phyloP scores from a whole-genome alignment of 352 stramenopile genomes.

The Globisporangium sylvaticum region DNA sequence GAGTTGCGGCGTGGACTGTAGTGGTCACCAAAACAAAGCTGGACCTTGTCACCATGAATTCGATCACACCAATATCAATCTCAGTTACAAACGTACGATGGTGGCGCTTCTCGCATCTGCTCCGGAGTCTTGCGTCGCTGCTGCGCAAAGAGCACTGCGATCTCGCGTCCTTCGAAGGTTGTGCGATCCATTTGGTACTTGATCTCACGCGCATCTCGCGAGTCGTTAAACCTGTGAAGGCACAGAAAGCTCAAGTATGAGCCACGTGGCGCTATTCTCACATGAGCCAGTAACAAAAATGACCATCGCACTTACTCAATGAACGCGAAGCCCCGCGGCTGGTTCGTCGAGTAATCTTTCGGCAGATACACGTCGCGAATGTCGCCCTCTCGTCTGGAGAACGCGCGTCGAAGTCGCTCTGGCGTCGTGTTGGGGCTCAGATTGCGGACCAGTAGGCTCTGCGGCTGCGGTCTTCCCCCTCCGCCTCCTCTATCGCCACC shows the following conservation, averaged over 20 bases:
- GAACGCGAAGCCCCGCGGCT: conserved; percentile 77
- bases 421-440: conserved; percentile 28
- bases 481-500: conserved; percentile 1
- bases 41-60: too few species aligned
- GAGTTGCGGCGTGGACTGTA: conserved; percentile 21
- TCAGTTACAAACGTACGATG: conserved; percentile 5
- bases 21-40: neutral
- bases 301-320: too few species aligned
- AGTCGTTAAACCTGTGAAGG: conserved; percentile 43
- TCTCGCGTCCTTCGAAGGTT: conserved; percentile 60
- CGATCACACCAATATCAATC: too few species aligned
- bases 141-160: conserved; percentile 76
- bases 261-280: too few species aligned
- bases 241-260: neutral
- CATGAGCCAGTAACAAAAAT: too few species aligned
- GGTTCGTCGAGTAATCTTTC: conserved; percentile 50
- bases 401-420: conserved; percentile 44
- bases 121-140: conserved; percentile 74
- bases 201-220: conserved; percentile 54
- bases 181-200: conserved; percentile 77
- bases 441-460: conserved; percentile 55
- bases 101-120: conserved; percentile 46
- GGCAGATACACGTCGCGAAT: conserved; percentile 68
- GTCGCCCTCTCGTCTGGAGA: conserved; percentile 42
- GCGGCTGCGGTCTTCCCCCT: conserved; percentile 23